phyloP scores from a whole-genome alignment of 768 basidiomycete genomes.

The Cyathus striatus region DNA sequence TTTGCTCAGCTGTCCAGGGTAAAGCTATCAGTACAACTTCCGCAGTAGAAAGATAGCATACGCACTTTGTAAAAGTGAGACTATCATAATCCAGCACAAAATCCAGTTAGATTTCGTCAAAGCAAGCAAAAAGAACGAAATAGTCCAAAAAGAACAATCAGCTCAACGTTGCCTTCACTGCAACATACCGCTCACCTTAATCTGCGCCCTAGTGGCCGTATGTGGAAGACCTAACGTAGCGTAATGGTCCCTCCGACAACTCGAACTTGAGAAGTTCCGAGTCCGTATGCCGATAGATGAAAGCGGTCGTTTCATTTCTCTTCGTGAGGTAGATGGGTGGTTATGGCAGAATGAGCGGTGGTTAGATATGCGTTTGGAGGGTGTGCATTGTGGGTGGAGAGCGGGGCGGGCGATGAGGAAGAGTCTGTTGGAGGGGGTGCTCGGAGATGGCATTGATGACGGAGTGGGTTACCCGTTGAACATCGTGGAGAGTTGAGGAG shows the following conservation, averaged over 20 bases:
- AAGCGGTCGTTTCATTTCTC: background rate
- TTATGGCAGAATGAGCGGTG: too few species aligned
- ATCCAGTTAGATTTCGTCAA: background rate
- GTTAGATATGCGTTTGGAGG: too few species aligned
- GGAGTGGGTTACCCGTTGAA: too few species aligned
- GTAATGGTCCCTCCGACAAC: slow-evolving; percentile 23
- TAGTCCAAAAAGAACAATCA: background rate
- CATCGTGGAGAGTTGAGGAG: too few species aligned
- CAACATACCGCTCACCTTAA: slow-evolving; percentile 26
- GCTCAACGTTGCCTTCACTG: background rate
- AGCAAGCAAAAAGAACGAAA: background rate
- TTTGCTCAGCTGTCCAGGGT: slow-evolving; percentile 32
- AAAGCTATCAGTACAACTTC: background rate
- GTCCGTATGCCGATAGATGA: background rate
- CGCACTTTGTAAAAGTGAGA: slow-evolving; percentile 37
- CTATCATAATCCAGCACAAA: slow-evolving; percentile 14
- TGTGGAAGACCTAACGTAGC: slow-evolving; percentile 32
- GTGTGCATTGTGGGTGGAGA: too few species aligned
- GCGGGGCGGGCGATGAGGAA: too few species aligned
- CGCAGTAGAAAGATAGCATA: background rate
- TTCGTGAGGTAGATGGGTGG: too few species aligned
- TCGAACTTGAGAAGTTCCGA: background rate
- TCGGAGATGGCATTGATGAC: too few species aligned
- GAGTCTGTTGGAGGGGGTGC: too few species aligned
- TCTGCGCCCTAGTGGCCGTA: slow-evolving; percentile 34